A percentile compares a stretch with the other conserved stretches of the same genome.
Evolutionary conservation across 129 eudicot genomes (phyloP).

Genomic region (Apium graveolens): DNA sequence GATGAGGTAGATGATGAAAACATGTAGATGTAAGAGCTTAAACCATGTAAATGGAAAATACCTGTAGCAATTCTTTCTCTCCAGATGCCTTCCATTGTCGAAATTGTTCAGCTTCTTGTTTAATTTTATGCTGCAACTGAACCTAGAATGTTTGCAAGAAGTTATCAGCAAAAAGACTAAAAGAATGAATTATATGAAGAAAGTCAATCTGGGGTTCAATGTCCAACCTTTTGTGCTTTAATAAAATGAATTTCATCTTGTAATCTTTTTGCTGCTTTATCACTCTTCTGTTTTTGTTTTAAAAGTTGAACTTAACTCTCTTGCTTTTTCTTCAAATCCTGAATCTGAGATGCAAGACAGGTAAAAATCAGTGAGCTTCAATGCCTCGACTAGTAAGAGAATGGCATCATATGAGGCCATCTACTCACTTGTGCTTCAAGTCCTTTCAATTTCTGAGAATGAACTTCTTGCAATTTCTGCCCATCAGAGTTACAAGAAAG

Average conservation of each 20-base stretch:
- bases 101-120: slow-evolving; percentile 97
- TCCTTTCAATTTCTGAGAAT: slow-evolving; percentile 75
- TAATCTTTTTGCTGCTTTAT: slow-evolving; percentile 82
- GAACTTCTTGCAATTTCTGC: slow-evolving; percentile 85
- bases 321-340: slow-evolving; percentile 94
- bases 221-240: slow-evolving; percentile 87
- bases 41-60: neutral
- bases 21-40: neutral
- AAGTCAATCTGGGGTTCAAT: neutral
- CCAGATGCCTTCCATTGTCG: slow-evolving; percentile 99
- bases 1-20: neutral
- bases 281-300: slow-evolving; percentile 97
- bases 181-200: slow-evolving; percentile 7
- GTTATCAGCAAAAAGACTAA: slow-evolving; percentile 10
- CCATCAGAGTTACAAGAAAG: slow-evolving; percentile 81
- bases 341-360: slow-evolving; percentile 44
- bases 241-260: slow-evolving; percentile 98
- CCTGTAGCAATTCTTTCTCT: slow-evolving; percentile 96
- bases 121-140: slow-evolving; percentile 90
- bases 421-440: slow-evolving; percentile 83
- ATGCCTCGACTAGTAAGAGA: slow-evolving; percentile 5
- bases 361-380: slow-evolving; percentile 3
- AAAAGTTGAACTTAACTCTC: slow-evolving; percentile 89
- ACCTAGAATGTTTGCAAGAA: slow-evolving; percentile 40
- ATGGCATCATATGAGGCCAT: slow-evolving; percentile 21